Base-by-base conservation (phyloP, 352 stramenopile species). In the Globisporangium cystogenes region DNA sequence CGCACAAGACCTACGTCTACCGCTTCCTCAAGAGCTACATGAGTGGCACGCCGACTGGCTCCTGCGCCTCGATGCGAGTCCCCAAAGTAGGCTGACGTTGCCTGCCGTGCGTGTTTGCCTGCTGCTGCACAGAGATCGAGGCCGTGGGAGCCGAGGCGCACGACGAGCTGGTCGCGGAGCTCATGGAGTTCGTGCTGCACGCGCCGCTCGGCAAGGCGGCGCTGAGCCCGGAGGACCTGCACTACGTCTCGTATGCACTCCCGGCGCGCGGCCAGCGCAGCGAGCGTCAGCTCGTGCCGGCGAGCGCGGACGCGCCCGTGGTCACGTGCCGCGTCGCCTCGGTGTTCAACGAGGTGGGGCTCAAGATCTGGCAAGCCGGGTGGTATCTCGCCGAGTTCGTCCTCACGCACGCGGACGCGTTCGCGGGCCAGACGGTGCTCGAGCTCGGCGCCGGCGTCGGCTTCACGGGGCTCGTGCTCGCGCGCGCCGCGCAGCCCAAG, bases 281-380 rank as follows among this genome's bases (percentile, higher is more conserved):
- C 10, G 33, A 48, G 14, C 54, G 39, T 16, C 16, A 60, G 14
- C 20, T 7, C 15, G 44, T 18, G 10, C 4, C 44, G 7, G 31
- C 43, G 10, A 43, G 37, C 11, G 16, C 37, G 18, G 37, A 43
- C 18, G 16, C 44, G n/a, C 24, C 70, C 29, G 67, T 83, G 18
- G 69, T 93, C 41, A 90, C 79, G 24, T 90, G 79, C 56, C 76
- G 82, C 39, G 82, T 93, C 33, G 81, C 82, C 4, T 86, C 78
- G 0, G 70, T 89, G 43, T 82, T 88, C 44, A 93, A 93, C 48
- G 82, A 93, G 7, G 82, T 93, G 15, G 82, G 82, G 5, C 69
- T 93, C 21, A 91, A 87, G 57, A 72, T 93, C 36, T 93, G 82
- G 82, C 76, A 93, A 59, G 82, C 82, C 7, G 78, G 74, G 0